Conservation (phyloP, 2,329 filamentous ascomycete genomes). For the Alternaria hordeiaustralica region DNA sequence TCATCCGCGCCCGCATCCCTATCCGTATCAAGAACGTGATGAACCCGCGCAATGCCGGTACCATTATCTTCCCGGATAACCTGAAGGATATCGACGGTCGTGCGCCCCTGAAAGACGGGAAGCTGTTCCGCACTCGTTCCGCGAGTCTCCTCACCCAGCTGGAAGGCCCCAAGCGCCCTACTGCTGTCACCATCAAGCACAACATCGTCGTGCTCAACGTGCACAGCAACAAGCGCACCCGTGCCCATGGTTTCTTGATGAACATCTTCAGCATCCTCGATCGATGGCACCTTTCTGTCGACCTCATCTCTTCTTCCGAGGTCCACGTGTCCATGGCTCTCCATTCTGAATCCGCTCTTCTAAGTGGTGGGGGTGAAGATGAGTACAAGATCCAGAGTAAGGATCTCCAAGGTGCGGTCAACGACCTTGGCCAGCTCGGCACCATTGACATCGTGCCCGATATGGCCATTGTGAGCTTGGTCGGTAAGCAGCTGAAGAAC, state of each 20-base stretch:
- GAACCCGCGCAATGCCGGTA: conserved; percentile 79
- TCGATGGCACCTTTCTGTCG: conserved; percentile 84
- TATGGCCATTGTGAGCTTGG: conserved; percentile 95
- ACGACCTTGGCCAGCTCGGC: conserved; percentile 79
- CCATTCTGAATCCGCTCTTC: conserved; percentile 72
- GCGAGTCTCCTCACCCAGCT: conserved; percentile 53
- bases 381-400: conserved; percentile 57
- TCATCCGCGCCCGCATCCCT: conserved; percentile 76
- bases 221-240: conserved; percentile 94
- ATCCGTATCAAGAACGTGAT: conserved; percentile 94
- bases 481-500: conserved; percentile 96
- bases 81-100: conserved; percentile 61
- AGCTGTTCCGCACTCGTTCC: conserved; percentile 58
- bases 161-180: conserved; percentile 58
- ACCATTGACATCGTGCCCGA: conserved; percentile 87
- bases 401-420: conserved; percentile 60
- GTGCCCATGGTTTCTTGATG: conserved; percentile 95
- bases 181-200: conserved; percentile 92
- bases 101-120: conserved; percentile 64
- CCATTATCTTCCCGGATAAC: conserved; percentile 80
- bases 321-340: conserved; percentile 98
- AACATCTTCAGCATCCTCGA: conserved; percentile 92
- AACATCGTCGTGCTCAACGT: conserved; percentile 97
- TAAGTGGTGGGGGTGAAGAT: conserved; percentile 55
- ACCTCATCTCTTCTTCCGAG: conserved; percentile 94